Evolutionary conservation across 768 basidiomycete species (phyloP).

Genomic region (Neoboletus magnificus): DNA sequence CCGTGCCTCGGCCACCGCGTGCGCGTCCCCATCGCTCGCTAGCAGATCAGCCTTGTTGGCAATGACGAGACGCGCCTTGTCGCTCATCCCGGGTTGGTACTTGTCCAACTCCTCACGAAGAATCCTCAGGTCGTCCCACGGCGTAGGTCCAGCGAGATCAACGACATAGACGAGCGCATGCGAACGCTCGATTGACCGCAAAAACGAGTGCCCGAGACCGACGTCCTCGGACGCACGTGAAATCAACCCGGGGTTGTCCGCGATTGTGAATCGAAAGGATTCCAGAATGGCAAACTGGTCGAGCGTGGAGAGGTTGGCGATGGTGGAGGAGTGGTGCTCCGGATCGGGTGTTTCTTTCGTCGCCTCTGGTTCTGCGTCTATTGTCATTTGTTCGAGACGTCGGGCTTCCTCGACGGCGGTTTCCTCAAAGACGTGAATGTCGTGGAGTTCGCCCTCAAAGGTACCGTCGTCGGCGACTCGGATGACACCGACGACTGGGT

Average conservation of each 20-base stretch:
- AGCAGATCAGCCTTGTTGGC: constrained; percentile 95
- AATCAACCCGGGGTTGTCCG: constrained; percentile 95
- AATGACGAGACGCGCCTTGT: constrained; percentile 74
- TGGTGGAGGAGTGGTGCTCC: not conserved
- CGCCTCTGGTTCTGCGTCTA: constrained; percentile 28
- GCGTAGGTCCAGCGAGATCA: constrained; percentile 71
- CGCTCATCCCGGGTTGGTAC: constrained; percentile 75
- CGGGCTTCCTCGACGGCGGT: constrained; percentile 53
- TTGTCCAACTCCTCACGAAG: constrained; percentile 81
- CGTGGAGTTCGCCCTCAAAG: constrained; percentile 58
- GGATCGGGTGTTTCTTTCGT: not conserved
- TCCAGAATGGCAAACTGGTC: constrained; percentile 62
- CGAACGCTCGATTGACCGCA: constrained; percentile 90
- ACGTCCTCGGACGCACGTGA: constrained; percentile 81
- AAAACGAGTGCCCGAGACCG: constrained; percentile 90
- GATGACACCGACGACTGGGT: constrained; percentile 90
- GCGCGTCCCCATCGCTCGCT: constrained; percentile 43
- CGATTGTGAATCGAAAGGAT: constrained; percentile 86
- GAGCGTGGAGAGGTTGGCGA: constrained; percentile 19
- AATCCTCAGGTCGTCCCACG: constrained; percentile 73
- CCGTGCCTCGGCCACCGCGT: constrained; percentile 50
- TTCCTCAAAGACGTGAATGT: constrained; percentile 59
- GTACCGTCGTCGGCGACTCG: constrained; percentile 77
- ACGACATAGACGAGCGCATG: constrained; percentile 90
- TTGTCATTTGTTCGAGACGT: constrained; percentile 34